Percentiles rank a stretch among this genome's conserved stretches.
These are phyloP conservation scores for Senecio squalidus DNA, from an alignment of 140 eudicot genomes.

Conservation along the genomic window DNA sequence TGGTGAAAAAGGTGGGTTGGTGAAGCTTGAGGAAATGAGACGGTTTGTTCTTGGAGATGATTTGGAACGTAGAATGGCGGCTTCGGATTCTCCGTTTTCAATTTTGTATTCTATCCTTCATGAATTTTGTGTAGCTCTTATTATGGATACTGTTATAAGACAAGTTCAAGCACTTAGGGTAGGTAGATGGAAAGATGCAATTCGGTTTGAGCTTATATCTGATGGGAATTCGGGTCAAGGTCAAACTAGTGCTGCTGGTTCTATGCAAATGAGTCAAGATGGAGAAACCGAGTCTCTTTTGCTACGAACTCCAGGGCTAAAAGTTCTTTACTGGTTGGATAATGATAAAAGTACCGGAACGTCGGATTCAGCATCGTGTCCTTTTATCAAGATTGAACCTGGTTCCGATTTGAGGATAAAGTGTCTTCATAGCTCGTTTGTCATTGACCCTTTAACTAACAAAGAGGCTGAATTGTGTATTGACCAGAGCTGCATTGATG, in stretches of 20 bases:
- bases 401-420: constrained; percentile 79
- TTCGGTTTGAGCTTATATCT: constrained; percentile 89
- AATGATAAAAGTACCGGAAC: constrained; percentile 47
- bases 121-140: constrained; percentile 84
- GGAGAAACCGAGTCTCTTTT: constrained; percentile 74
- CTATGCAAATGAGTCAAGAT: constrained; percentile 63
- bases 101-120: constrained; percentile 79
- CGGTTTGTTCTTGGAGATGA: constrained; percentile 95
- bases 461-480: constrained; percentile 90
- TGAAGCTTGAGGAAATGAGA: constrained; percentile 78
- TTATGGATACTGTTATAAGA: constrained; percentile 92
- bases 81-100: constrained; percentile 74
- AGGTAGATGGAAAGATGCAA: constrained; percentile 98
- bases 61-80: constrained; percentile 98
- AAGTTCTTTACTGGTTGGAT: constrained; percentile 88
- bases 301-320: constrained; percentile 79
- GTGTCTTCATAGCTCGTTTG: constrained; percentile 85
- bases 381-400: constrained; percentile 86
- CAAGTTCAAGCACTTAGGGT: constrained; percentile 83
- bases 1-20: constrained; percentile 85
- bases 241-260: constrained; percentile 44
- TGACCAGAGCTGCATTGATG: constrained; percentile 86
- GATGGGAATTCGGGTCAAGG: constrained; percentile 65
- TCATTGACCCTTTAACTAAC: constrained; percentile 76
- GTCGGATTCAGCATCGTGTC: constrained; percentile 55